A percentile compares a stretch with the other conserved stretches of the same genome.
These are phyloP conservation scores for Elaeis oleifera DNA, from an alignment of 202 grass and related monocot species.

Conservation along the genomic window DNA sequence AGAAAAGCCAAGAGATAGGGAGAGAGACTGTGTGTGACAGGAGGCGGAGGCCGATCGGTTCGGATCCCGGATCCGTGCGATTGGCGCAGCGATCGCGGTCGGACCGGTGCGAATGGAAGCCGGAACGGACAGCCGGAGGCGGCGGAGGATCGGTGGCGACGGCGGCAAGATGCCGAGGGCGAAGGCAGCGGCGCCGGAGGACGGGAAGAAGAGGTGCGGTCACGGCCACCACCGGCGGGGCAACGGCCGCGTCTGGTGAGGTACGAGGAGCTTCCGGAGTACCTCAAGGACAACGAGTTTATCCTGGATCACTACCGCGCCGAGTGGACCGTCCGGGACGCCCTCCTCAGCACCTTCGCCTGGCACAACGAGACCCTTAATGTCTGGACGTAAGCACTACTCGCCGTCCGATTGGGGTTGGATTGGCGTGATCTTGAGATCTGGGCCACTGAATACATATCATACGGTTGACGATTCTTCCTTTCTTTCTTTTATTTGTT, in stretches of 20 bases:
- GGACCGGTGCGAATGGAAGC: too few species aligned
- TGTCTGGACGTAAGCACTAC: slow-evolving; percentile 70
- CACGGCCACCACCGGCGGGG: background rate
- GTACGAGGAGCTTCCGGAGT: slow-evolving; percentile 86
- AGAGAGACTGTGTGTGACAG: too few species aligned
- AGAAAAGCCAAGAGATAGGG: too few species aligned
- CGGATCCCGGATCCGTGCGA: too few species aligned
- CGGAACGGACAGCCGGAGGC: background rate
- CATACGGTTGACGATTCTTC: background rate
- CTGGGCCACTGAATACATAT: background rate
- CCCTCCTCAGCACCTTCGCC: slow-evolving; percentile 80
- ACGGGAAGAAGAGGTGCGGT: background rate
- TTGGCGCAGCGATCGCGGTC: too few species aligned
- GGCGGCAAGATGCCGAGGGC: background rate
- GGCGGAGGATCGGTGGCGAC: background rate
- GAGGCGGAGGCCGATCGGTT: too few species aligned
- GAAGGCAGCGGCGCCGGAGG: background rate
- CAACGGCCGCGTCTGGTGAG: slow-evolving; percentile 30
- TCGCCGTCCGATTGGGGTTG: background rate
- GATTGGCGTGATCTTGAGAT: too few species aligned
- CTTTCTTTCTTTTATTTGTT: background rate
- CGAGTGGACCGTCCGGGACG: slow-evolving; percentile 82
- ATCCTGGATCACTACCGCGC: slow-evolving; percentile 69
- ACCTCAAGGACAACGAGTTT: slow-evolving; percentile 85
- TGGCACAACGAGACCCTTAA: slow-evolving; percentile 99